phyloP scores from a whole-genome alignment of 805 yeast species.

The Ogataea angusta region DNA sequence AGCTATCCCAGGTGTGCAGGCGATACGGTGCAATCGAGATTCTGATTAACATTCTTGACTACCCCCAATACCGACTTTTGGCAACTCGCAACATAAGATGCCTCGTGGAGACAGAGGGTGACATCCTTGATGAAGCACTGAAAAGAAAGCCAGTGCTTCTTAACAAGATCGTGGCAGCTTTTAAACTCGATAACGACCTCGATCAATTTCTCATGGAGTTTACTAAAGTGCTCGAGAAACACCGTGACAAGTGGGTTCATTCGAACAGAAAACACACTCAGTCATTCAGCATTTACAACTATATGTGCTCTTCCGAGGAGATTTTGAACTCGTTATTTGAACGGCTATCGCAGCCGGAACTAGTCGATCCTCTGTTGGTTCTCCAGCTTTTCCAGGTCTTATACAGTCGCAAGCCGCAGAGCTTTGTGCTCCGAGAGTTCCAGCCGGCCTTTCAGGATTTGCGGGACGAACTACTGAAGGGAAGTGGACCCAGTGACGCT shows the following conservation, averaged over 20 bases:
- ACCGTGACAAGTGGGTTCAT: conserved; percentile 3
- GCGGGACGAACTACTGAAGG: conserved; percentile 5
- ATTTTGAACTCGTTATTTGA: conserved; percentile 14
- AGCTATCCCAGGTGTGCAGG: conserved; percentile 7
- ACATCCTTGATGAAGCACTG: conserved; percentile 16
- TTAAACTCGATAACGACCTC: conserved; percentile 12
- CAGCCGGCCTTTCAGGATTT: conserved; percentile 16
- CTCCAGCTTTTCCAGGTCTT: conserved; percentile 11
- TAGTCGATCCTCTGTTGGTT: conserved; percentile 14
- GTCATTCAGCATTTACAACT: conserved; percentile 14
- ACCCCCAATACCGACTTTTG: conserved; percentile 9
- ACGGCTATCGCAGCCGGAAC: conserved; percentile 11
- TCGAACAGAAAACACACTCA: conserved; percentile 8
- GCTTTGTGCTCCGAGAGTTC: conserved; percentile 13
- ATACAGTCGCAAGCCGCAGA: conserved; percentile 14
- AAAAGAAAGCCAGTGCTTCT: conserved; percentile 13
- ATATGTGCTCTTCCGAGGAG: conserved; percentile 19
- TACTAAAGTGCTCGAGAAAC: conserved; percentile 7
- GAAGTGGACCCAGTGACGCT: background rate
- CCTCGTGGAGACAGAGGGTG: conserved; percentile 11
- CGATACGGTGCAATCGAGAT: conserved; percentile 19
- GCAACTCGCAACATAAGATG: conserved; percentile 11
- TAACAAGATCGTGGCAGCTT: conserved; percentile 12
- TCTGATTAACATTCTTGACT: conserved; percentile 13
- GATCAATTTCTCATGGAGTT: conserved; percentile 13